Percentiles rank a stretch among this genome's conserved stretches.
Evolutionary conservation across 306 rosid species (phyloP).

Genomic region (Rosa multiflora): DNA sequence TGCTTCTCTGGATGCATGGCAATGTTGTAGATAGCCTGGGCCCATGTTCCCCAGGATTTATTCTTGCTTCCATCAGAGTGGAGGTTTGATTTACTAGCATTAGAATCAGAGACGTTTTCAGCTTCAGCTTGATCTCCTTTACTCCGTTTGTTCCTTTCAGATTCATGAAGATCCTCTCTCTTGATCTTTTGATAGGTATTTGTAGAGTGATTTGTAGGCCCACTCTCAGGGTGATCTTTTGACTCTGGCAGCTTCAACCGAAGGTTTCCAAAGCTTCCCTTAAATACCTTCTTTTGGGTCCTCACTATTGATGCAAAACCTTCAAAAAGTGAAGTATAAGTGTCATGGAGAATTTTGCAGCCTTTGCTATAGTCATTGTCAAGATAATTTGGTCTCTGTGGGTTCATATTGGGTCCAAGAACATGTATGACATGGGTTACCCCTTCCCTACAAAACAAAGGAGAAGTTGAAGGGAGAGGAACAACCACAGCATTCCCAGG

Average conservation of each 20-base stretch:
- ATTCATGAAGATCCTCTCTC: constrained; percentile 53
- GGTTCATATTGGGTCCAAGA: constrained; percentile 97
- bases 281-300: constrained; percentile 28
- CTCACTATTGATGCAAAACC: constrained; percentile 61
- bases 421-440: constrained; percentile 94
- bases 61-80: constrained; percentile 35
- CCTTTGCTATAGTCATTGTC: constrained; percentile 70
- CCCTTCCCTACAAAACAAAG: constrained; percentile 69
- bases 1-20: constrained; percentile 75
- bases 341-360: constrained; percentile 64
- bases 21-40: constrained; percentile 66
- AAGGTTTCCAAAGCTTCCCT: constrained; percentile 30
- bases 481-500: constrained; percentile 73
- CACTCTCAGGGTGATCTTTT: constrained; percentile 24
- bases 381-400: constrained; percentile 80
- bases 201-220: constrained; percentile 22
- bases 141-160: constrained; percentile 55
- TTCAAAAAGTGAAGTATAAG: constrained; percentile 79
- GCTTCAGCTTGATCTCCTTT: constrained; percentile 48
- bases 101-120: constrained; percentile 28
- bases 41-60: constrained; percentile 85
- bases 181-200: constrained; percentile 48
- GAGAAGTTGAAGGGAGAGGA: constrained; percentile 77
- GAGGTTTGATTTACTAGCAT: constrained; percentile 27
- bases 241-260: constrained; percentile 30